A percentile compares a stretch with the other conserved stretches of the same genome.
Evolutionary conservation across 208 protist genomes (phyloP).

Genomic region (Crithidia mellificae): DNA sequence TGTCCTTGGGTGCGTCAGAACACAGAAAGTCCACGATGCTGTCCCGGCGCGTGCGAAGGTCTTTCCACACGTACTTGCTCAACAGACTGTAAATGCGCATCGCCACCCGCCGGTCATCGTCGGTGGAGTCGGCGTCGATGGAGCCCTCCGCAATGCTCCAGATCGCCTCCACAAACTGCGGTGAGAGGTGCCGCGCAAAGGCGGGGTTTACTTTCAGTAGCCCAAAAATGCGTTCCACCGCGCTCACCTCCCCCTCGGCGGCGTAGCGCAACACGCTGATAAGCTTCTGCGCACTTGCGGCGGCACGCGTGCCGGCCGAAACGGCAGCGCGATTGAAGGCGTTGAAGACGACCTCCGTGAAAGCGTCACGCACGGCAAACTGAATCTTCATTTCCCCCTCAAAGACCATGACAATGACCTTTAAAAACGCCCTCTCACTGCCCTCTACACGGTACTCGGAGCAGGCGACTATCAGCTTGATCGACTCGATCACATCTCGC

Average conservation of each 20-base stretch:
- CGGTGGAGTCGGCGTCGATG: constrained; percentile 48
- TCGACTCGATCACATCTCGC: constrained; percentile 85
- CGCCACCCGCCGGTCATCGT: constrained; percentile 75
- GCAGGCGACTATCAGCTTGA: constrained; percentile 84
- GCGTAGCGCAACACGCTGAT: constrained; percentile 65
- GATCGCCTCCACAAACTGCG: constrained; percentile 81
- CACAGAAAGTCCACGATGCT: constrained; percentile 74
- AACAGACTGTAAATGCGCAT: constrained; percentile 88
- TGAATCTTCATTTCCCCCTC: constrained; percentile 89
- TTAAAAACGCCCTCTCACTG: constrained; percentile 61
- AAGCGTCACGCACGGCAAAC: constrained; percentile 87
- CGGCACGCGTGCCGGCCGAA: constrained; percentile 57
- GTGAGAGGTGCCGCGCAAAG: constrained; percentile 59
- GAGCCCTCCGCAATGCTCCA: constrained; percentile 86
- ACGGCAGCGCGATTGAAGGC: constrained; percentile 61
- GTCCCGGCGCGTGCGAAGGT: constrained; percentile 66
- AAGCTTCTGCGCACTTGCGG: constrained; percentile 77
- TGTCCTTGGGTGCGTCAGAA: constrained; percentile 63
- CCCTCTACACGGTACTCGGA: constrained; percentile 79
- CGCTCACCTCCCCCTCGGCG: constrained; percentile 86
- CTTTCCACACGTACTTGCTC: constrained; percentile 71
- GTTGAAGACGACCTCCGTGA: constrained; percentile 84
- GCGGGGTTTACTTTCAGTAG: constrained; percentile 67
- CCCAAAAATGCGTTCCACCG: constrained; percentile 80
- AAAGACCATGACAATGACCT: constrained; percentile 87